Base-by-base conservation (phyloP, 2,329 filamentous ascomycete genomes). In the Cladophialophora immunda region DNA sequence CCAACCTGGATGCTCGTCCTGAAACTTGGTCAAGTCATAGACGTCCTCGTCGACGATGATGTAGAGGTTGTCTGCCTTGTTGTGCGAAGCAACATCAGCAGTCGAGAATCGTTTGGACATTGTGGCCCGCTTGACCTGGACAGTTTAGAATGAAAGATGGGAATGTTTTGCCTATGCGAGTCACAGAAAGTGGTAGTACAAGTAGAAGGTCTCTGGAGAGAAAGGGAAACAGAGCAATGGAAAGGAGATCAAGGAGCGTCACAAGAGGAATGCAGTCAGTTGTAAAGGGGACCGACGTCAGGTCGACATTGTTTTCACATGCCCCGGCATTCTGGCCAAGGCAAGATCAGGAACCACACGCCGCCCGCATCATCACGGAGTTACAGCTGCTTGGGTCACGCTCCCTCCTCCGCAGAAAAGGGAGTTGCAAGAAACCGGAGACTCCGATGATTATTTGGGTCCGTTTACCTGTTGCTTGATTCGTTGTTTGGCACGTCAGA, bases 41-140 rank as follows among this genome's bases (percentile, higher is more conserved):
- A 98, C 94, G 80, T 98, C 94, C 75, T 94, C 91, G 73, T 98
- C 94, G 72, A 98, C 89, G 71, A 96, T 88, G 76, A 98, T 92
- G 88, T 90, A 98, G 68, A 97, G 85, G 77, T 90, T 90, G 76
- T 93, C 89, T 54, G 90, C 81, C 83, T 94, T 97, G 85, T 93
- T 97, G 81, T 98, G 94, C 81, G 91, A 89, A 77, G 94, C 90
- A 70, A 99, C 94, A 78, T 97, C 94, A 83, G 87, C 87, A 72
- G 89, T 85, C 62, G 90, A 91, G 79, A 97, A 97, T 32, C 87
- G 90, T 82, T 95, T 92, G 58, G 94, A 91, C 95, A 99, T 99
- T 75, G 66, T 86, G 52, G 17, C 9, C 30, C 29, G 27, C 29
- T 75, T 19, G 13, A 32, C 15, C 4, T 50, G 27, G 19, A 58